Evolutionary conservation across 306 rosid genomes (phyloP).

Genomic region (Bauhinia variegata): DNA sequence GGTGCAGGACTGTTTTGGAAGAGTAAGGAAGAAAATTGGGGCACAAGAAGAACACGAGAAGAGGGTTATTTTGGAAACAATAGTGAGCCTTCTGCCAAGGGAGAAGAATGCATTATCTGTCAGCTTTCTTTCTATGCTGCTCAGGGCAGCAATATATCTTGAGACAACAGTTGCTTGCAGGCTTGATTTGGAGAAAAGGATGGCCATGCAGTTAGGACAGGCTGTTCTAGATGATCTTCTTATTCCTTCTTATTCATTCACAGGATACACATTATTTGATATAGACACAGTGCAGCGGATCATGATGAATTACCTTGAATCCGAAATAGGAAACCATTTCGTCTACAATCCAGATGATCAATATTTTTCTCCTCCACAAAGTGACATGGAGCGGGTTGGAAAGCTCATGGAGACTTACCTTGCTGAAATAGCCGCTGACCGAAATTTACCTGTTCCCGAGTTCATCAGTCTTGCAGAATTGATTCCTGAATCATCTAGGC

Average conservation of each 20-base stretch:
- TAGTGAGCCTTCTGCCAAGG: slow-evolving; percentile 87
- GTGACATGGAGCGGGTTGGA: slow-evolving; percentile 66
- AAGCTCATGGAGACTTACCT: slow-evolving; percentile 85
- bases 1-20: slow-evolving; percentile 70
- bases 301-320: slow-evolving; percentile 66
- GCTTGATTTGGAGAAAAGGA: slow-evolving; percentile 89
- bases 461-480: slow-evolving; percentile 74
- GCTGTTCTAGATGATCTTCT: slow-evolving; percentile 90
- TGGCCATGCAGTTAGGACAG: slow-evolving; percentile 74
- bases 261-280: slow-evolving; percentile 83
- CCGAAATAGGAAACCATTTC: slow-evolving; percentile 45
- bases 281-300: slow-evolving; percentile 83
- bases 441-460: slow-evolving; percentile 66
- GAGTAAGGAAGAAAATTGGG: slow-evolving; percentile 83
- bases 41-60: slow-evolving; percentile 78
- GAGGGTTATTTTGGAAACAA: slow-evolving; percentile 86
- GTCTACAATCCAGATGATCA: slow-evolving; percentile 49
- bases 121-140: slow-evolving; percentile 92
- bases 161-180: slow-evolving; percentile 97
- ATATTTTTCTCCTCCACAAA: slow-evolving; percentile 56
- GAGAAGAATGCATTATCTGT: slow-evolving; percentile 79
- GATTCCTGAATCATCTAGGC: slow-evolving; percentile 84
- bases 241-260: slow-evolving; percentile 78
- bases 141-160: slow-evolving; percentile 71
- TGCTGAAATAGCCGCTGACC: slow-evolving; percentile 82